Evolutionary conservation across 2,329 filamentous ascomycete genomes (phyloP).

Genomic region (Colletotrichum lindemuthianum): DNA sequence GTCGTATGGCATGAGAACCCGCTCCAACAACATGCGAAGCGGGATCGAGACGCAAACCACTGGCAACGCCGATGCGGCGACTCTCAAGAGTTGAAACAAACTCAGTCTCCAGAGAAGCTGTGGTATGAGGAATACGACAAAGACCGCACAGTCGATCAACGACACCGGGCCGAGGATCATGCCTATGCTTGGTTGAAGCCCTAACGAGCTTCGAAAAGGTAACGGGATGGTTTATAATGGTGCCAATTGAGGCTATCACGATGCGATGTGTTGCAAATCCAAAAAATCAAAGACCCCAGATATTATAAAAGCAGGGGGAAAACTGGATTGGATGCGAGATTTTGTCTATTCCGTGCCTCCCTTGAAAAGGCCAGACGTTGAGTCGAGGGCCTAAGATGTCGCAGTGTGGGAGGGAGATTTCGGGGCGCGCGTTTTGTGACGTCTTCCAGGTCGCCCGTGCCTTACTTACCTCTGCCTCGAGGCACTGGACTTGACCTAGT

Average conservation of each 20-base stretch:
- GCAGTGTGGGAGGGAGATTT: not conserved
- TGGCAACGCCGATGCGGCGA: conserved; percentile 71
- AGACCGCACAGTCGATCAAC: conserved; percentile 79
- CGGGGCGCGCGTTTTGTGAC: conserved; percentile 19
- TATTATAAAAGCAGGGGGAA: not conserved
- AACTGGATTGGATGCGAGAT: no score
- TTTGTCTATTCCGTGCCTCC: no score
- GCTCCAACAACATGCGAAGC: conserved; percentile 65
- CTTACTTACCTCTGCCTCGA: not conserved
- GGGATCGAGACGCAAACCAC: conserved; percentile 74
- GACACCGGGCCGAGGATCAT: conserved; percentile 83
- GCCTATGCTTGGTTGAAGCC: conserved; percentile 34
- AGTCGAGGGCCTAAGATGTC: no score
- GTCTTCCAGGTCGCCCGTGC: conserved; percentile 27
- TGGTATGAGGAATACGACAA: conserved; percentile 75
- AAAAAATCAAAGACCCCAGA: not conserved
- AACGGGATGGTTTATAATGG: not conserved
- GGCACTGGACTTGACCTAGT: no score
- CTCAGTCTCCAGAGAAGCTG: conserved; percentile 77
- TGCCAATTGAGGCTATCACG: conserved; percentile 14
- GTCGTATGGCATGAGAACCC: conserved; percentile 57
- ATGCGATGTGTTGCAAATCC: not conserved
- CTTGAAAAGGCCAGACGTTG: no score
- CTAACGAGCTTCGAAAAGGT: not conserved
- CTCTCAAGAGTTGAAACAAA: conserved; percentile 65